Base-by-base conservation (phyloP, 2,329 filamentous ascomycete genomes). In the Decorospora gaudefroyi region DNA sequence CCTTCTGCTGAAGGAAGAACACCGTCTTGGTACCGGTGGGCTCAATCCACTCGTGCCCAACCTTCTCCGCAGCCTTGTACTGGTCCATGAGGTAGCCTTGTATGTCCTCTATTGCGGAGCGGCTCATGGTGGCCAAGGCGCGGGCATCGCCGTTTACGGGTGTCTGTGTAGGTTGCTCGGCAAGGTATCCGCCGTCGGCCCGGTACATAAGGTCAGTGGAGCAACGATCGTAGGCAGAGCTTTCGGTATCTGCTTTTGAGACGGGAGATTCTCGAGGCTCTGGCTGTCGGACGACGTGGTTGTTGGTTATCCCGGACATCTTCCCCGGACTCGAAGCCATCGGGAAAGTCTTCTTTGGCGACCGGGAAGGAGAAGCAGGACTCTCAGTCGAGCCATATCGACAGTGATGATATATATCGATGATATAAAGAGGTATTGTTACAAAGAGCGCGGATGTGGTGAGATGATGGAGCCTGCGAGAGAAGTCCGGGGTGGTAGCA, bases 21-120 rank as follows among this genome's bases (percentile, higher is more conserved):
- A 51, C 26, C 2, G 37, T 28, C 19, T 36, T 48, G 3, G 27
- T 46, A 23, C 49, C 40, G 0, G 40, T 48, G 0, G 34, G 41
- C 12, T 48, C 34, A 13, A 31, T 49, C 8, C 27, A 9, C 13
- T 53, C 38, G 15, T 45, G 33, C 16, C 40, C 22, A 5, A 18
- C 10, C 32, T 50, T 45, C 9, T 32, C 10, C 4, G 13, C 18
- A 11, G 37, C 26, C 11, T 18, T 26, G 25, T 34, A 42, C 7
- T 31, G 18, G 8, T 21, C 37, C 3, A 26, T 7, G 21, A 43
- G 21, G 15, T 30, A 48, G 12, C 40, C 37, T 16, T 47, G 43
- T 2, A 46, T 33, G 25, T 42, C 28, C n/a, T n/a, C 13, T 30
- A 46, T 45, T 18, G 42, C 29, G 4, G 4, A 12, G 6, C 16